Base-by-base conservation (phyloP, 345 rosid species). In the Isatis tinctoria region DNA sequence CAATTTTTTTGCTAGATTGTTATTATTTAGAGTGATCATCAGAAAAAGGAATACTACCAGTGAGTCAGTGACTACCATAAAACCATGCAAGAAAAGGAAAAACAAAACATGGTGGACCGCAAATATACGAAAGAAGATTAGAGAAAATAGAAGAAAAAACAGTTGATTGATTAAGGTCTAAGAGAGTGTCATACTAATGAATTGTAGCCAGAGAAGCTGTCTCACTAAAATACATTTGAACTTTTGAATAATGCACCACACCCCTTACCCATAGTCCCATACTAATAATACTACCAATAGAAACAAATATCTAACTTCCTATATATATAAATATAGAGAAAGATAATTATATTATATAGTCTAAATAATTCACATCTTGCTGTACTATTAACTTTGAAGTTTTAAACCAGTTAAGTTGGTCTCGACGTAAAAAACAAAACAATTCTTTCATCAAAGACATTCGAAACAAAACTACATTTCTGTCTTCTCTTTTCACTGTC, bases 401-500 rank as follows among this genome's bases (percentile, higher is more conserved):
- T 76, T 56, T 56, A 44, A 76, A 53, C 53, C 60, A 69, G 65
- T 69, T 61, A 69, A 18, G 16, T 69, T 61, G 79, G 70, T 44
- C 12, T 56, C 7, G 53, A 69, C 75, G 75, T 70, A 63, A 63
- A 63, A 70, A 14, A 64, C 80, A 76, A 76, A 76, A 76, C 71
- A 45, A 45, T 66, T 63, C 44, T 52, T 62, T 76, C 80, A 53
- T 27, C 26, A 6, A 45, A 44, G 70, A 63, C 53, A 76, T 63
- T 63, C 60, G 26, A 76, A 54, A 61, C 70, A 75, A 62, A 54
- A 56, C 71, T 69, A 69, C 60, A 49, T 44, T 11, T 47, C 22
- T 70, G 74, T 69, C 66, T 70, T 70, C 52, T 76, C 75, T 62
- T 76, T 76, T 76, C 80, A 63, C 53, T 70, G 69, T 74, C 72